These are phyloP conservation scores for Cyberlindnera meyerae DNA, from an alignment of 805 yeast genomes.

Conservation along the genomic window DNA sequence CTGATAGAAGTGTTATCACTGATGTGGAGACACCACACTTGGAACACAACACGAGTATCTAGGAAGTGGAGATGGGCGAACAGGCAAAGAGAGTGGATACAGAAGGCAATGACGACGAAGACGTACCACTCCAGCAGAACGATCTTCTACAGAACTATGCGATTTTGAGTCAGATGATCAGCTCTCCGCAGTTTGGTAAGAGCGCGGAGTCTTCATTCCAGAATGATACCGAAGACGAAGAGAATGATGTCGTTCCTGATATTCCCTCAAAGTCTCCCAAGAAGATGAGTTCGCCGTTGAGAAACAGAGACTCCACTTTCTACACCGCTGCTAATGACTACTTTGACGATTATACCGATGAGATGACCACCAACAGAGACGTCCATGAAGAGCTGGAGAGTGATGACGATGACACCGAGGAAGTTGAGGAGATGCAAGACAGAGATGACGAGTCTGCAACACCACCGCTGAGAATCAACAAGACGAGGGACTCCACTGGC, in stretches of 20 bases:
- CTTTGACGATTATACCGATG: conserved; percentile 25
- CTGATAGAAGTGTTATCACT: too few relatives aligned
- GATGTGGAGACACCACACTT: not conserved
- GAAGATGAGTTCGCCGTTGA: too few relatives aligned
- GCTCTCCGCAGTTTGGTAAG: conserved; percentile 17
- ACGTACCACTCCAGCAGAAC: too few relatives aligned
- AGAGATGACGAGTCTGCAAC: too few relatives aligned
- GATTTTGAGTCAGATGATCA: conserved; percentile 20
- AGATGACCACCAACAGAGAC: conserved; percentile 6
- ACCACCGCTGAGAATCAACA: too few relatives aligned
- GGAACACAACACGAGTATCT: not conserved
- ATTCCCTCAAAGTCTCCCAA: too few relatives aligned
- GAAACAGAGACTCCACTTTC: conserved; percentile 20
- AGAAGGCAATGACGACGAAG: too few relatives aligned
- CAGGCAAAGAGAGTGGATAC: too few relatives aligned
- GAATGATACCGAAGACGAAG: not conserved
- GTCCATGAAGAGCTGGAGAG: too few relatives aligned
- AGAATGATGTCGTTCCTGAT: conserved; percentile 1
- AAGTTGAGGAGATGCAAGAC: too few relatives aligned
- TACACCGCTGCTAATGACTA: conserved; percentile 24
- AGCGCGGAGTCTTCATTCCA: conserved; percentile 2
- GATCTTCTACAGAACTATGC: conserved; percentile 19
- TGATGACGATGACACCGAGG: too few relatives aligned
- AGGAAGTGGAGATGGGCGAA: too few relatives aligned
- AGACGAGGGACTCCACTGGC: conserved; percentile 23